These are phyloP conservation scores for Populus alba DNA, from an alignment of 345 rosid species.

Conservation along the genomic window DNA sequence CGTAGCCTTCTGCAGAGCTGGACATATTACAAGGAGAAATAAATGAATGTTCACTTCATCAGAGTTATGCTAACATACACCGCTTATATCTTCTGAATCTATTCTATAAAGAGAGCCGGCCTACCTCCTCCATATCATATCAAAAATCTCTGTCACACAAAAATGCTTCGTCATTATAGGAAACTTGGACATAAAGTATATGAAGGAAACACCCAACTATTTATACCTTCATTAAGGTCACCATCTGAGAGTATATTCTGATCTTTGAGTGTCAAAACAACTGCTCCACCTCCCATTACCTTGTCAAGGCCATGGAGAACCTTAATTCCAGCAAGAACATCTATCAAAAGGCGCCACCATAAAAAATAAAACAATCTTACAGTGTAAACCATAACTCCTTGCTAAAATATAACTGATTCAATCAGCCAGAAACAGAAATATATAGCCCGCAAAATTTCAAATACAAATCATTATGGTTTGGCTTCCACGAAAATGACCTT, in stretches of 20 bases:
- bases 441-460: slow-evolving; percentile 1
- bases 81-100: background rate
- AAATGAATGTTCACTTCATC: background rate
- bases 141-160: slow-evolving; percentile 39
- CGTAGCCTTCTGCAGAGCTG: slow-evolving; percentile 85
- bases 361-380: slow-evolving; percentile 1
- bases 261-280: slow-evolving; percentile 90
- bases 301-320: slow-evolving; percentile 91
- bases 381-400: background rate
- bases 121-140: slow-evolving; percentile 66
- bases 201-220: slow-evolving; percentile 17
- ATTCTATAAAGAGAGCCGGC: background rate
- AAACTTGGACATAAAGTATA: slow-evolving; percentile 4
- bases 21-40: background rate
- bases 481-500: slow-evolving; percentile 3
- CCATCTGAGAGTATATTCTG: slow-evolving; percentile 84
- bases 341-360: slow-evolving; percentile 41
- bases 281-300: slow-evolving; percentile 94
- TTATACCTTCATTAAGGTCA: slow-evolving; percentile 75
- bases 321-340: slow-evolving; percentile 74
- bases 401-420: slow-evolving; percentile 12
- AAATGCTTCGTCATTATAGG: slow-evolving; percentile 21
- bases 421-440: slow-evolving; percentile 6
- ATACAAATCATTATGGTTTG: background rate
- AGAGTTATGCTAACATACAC: slow-evolving; percentile 1